Percentiles rank a stretch among this genome's conserved stretches.
Evolutionary conservation across 2,329 filamentous ascomycete genomes (phyloP).

Genomic region (Penicillium rolfsii): DNA sequence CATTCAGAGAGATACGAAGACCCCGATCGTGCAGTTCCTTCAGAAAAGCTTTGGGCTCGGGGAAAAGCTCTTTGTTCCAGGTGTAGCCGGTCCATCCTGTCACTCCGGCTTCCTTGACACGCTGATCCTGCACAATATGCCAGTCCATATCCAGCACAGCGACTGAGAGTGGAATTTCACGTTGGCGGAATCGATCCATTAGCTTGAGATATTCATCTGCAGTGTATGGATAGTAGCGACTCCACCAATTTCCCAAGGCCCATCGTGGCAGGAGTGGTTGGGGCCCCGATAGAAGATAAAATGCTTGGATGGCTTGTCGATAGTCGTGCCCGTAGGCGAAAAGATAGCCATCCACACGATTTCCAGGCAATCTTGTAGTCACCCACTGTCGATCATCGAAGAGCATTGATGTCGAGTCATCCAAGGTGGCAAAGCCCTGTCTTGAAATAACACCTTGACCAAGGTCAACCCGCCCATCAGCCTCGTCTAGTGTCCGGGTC

Average conservation of each 20-base stretch:
- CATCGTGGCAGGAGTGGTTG: background rate
- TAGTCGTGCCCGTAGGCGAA: background rate
- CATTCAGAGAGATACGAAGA: background rate
- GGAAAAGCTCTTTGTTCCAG: background rate
- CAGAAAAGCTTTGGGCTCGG: background rate
- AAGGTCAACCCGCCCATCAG: background rate
- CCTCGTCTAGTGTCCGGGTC: background rate
- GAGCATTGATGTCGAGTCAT: background rate
- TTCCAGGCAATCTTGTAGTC: background rate
- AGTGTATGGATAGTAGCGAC: background rate
- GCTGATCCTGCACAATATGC: background rate
- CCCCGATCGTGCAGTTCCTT: background rate
- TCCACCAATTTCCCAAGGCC: background rate
- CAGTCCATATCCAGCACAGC: background rate
- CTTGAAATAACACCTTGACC: background rate
- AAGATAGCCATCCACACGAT: background rate
- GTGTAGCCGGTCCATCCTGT: background rate
- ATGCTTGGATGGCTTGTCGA: background rate
- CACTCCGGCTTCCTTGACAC: background rate
- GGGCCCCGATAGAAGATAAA: background rate
- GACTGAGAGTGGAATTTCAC: background rate
- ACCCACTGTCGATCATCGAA: background rate
- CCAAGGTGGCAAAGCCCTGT: background rate
- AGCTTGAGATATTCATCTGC: background rate
- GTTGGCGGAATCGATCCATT: background rate